phyloP scores from a whole-genome alignment of 495 filamentous ascomycete species.

The Penicillium cosmopolitanum region DNA sequence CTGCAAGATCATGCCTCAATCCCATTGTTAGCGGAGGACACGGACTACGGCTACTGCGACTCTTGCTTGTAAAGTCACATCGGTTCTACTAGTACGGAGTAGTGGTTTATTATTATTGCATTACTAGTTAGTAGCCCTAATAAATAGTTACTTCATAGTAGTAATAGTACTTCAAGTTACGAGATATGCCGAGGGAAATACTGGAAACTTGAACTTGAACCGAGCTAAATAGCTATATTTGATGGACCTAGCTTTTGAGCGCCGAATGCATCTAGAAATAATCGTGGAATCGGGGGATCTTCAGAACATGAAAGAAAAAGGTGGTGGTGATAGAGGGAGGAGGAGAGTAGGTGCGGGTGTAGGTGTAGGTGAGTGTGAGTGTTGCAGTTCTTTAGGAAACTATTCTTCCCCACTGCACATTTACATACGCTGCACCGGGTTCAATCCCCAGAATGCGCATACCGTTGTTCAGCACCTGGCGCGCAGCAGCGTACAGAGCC shows the following conservation, averaged over 20 bases:
- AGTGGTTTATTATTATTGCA: no score
- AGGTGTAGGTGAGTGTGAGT: no score
- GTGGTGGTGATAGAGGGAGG: background rate
- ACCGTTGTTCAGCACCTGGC: slow-evolving; percentile 78
- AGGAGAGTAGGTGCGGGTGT: background rate
- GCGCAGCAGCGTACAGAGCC: slow-evolving; percentile 79
- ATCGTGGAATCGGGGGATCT: slow-evolving; percentile 1
- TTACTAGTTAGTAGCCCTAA: no score
- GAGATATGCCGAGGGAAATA: no score
- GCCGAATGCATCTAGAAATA: slow-evolving; percentile 6
- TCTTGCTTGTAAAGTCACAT: background rate
- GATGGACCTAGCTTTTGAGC: background rate
- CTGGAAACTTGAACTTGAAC: no score
- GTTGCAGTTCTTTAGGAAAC: no score
- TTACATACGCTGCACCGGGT: slow-evolving; percentile 67
- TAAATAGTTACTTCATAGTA: no score
- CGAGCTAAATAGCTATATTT: background rate
- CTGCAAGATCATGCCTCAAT: background rate
- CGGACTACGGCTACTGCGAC: background rate
- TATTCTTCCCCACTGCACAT: no score
- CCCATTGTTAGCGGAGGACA: background rate
- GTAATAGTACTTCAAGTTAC: no score
- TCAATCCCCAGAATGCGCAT: slow-evolving; percentile 84
- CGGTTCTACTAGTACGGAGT: background rate
- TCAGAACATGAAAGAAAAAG: background rate